Conservation (phyloP, 441 rosid genomes). For the Gossypium gossypioides region DNA sequence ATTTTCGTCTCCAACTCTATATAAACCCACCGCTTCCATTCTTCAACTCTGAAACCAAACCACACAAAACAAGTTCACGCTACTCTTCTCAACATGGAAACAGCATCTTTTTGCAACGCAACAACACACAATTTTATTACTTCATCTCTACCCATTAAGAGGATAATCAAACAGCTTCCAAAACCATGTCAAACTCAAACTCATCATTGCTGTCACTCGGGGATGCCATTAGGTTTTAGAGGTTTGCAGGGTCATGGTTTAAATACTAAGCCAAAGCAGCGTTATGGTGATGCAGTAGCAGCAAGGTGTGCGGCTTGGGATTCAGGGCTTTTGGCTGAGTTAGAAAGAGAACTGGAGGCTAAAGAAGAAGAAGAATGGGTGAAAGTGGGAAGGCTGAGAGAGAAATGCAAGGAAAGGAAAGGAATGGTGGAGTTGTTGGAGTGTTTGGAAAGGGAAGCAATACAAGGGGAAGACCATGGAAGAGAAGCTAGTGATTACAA, state of each 20-base stretch:
- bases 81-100: background rate
- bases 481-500: conserved; percentile 58
- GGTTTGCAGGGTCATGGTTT: background rate
- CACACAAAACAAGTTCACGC: background rate
- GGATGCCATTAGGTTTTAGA: background rate
- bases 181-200: background rate
- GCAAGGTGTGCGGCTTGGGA: conserved; percentile 25
- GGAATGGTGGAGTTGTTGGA: conserved; percentile 41
- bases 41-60: background rate
- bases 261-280: background rate
- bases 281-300: background rate
- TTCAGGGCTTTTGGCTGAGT: conserved; percentile 14
- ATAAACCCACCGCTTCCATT: background rate
- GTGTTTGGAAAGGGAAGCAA: conserved; percentile 63
- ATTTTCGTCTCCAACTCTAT: background rate
- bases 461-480: conserved; percentile 71
- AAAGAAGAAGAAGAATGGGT: conserved; percentile 24
- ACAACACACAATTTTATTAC: background rate
- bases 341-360: conserved; percentile 25
- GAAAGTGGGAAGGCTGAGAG: conserved; percentile 28
- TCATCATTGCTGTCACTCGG: background rate
- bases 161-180: background rate
- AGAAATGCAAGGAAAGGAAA: conserved; percentile 26
- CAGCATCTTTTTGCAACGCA: background rate
- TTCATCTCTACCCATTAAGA: background rate